phyloP scores from a whole-genome alignment of 2,329 filamentous ascomycete species.

The Huntiella bhutanensis region DNA sequence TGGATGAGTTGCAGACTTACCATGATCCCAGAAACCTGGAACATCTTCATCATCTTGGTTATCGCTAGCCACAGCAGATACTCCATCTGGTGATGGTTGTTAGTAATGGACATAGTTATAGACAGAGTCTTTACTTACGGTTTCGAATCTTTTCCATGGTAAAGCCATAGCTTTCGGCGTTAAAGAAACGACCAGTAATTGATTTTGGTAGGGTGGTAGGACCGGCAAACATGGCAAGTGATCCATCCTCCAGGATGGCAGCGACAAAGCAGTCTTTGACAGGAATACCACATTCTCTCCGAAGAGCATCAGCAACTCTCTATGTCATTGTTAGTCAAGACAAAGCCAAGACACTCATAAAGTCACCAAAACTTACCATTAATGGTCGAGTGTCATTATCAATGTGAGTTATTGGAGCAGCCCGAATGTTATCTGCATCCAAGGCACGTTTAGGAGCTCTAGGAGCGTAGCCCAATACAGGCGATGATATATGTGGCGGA shows the following conservation, averaged over 20 bases:
- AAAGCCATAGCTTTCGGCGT: constrained; percentile 21
- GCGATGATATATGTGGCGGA: too few relatives aligned
- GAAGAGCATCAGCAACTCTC: constrained; percentile 32
- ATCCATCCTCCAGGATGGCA: constrained; percentile 29
- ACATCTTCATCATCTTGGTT: background rate
- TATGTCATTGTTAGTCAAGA: constrained; percentile 13
- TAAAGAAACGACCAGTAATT: constrained; percentile 27
- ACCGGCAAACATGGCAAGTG: constrained; percentile 26
- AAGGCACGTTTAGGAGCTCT: too few relatives aligned
- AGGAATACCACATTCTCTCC: constrained; percentile 32
- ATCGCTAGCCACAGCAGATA: background rate
- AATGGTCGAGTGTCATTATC: too few relatives aligned
- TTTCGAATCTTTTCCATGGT: constrained; percentile 8
- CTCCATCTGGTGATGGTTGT: background rate
- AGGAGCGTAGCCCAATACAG: too few relatives aligned
- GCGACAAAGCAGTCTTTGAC: constrained; percentile 34
- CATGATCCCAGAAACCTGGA: background rate
- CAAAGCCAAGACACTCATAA: too few relatives aligned
- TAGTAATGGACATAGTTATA: background rate
- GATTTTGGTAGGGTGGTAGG: constrained; percentile 22
- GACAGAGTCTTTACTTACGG: background rate
- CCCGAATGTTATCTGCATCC: too few relatives aligned
- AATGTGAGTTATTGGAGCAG: too few relatives aligned
- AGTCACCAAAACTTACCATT: too few relatives aligned
- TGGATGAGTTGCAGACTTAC: too few relatives aligned